phyloP scores from a whole-genome alignment of 2,329 filamentous ascomycete species.

The Acrodontium crateriforme region DNA sequence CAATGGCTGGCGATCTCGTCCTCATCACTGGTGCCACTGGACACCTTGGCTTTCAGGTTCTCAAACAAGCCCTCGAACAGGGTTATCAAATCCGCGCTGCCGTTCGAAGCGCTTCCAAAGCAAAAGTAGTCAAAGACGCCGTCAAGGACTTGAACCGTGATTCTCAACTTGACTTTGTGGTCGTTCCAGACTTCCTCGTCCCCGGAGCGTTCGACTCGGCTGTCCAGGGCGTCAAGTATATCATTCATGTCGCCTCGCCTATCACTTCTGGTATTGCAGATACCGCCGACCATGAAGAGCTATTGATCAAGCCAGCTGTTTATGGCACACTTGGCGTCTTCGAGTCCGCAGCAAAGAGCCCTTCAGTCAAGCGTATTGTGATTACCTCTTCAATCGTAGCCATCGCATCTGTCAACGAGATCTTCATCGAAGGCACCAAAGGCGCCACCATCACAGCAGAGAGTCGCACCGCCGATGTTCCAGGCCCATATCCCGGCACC shows the following conservation, averaged over 20 bases:
- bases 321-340: conserved; percentile 26
- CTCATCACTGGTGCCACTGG: conserved; percentile 28
- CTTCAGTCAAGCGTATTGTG: conserved; percentile 28
- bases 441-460: conserved; percentile 6
- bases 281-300: conserved; percentile 1
- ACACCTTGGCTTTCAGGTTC: conserved; percentile 23
- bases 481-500: conserved; percentile 9
- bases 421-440: too few relatives aligned
- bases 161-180: conserved; percentile 20
- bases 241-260: conserved; percentile 18
- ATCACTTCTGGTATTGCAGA: conserved; percentile 8
- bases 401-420: not conserved
- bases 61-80: conserved; percentile 20
- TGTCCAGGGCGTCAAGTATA: conserved; percentile 17
- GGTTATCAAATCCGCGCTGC: conserved; percentile 26
- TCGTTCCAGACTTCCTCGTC: conserved; percentile 20
- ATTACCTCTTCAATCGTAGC: conserved; percentile 23
- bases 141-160: conserved; percentile 8
- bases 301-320: conserved; percentile 15
- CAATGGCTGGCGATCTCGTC: conserved; percentile 9
- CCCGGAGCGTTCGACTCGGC: conserved; percentile 23
- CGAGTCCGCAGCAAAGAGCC: conserved; percentile 22
- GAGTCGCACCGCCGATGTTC: conserved; percentile 4
- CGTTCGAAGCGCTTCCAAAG: conserved; percentile 19
- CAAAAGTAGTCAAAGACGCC: not conserved